These are phyloP conservation scores for Pterocarpus macrocarpus DNA, from an alignment of 306 rosid species.

Conservation along the genomic window DNA sequence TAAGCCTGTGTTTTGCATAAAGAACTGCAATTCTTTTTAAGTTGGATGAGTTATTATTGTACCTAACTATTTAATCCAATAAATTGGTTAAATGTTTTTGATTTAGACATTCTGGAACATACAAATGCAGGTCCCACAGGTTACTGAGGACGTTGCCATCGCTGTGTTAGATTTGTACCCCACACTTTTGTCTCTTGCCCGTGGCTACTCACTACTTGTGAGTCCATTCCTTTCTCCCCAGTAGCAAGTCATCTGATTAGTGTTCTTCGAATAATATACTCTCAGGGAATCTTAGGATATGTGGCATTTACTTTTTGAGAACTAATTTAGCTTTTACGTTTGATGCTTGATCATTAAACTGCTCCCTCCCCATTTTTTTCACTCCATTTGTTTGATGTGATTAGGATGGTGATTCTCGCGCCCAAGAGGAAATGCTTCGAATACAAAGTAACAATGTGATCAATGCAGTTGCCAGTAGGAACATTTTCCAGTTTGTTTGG, in stretches of 20 bases:
- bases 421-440: constrained; percentile 84
- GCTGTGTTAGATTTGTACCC: constrained; percentile 88
- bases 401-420: constrained; percentile 77
- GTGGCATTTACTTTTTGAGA: constrained; percentile 9
- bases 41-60: constrained; percentile 30
- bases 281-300: constrained; percentile 25
- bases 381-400: constrained; percentile 20
- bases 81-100: neutral
- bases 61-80: neutral
- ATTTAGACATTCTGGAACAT: constrained; percentile 16
- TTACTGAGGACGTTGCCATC: constrained; percentile 95
- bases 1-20: neutral
- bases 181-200: constrained; percentile 80
- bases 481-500: constrained; percentile 89
- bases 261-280: constrained; percentile 9
- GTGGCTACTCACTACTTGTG: constrained; percentile 75
- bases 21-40: constrained; percentile 9
- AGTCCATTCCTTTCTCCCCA: constrained; percentile 53
- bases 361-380: neutral
- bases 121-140: constrained; percentile 86
- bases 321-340: constrained; percentile 15
- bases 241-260: neutral
- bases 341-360: constrained; percentile 23
- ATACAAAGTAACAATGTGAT: constrained; percentile 69
- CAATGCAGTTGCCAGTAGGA: constrained; percentile 81